Evolutionary conservation across 192 early-diverging fungal species (phyloP), one percentile per base, ranked within the genome.

Genomic region (Radiomyces spectabilis): DNA sequence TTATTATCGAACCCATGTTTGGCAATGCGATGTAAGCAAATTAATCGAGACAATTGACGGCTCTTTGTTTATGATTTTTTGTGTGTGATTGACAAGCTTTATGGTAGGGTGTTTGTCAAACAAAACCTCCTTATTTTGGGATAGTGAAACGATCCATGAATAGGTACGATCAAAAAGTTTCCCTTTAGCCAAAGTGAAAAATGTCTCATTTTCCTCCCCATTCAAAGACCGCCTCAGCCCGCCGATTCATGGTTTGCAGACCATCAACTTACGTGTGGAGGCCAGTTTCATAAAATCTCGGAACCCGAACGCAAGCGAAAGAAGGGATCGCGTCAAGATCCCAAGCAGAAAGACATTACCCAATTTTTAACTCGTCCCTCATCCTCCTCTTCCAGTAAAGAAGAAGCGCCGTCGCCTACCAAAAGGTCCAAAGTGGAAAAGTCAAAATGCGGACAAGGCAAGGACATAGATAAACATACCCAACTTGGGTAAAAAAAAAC

Each of bases 261-360:
- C n/a, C 85, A 86, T 45, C 73, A 84, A 51, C 7, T 8, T 25
- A 62, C 57, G 16, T 86, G 85, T 66, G 85, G 85, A n/a, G 85
- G 85, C 13, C 72, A 56, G 10, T 86, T 67, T 49, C 57, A 53
- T n/a, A 86, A 86, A 37, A 79, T 84, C 18, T 59, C 81, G 0
- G 72, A 65, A 26, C 83, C 84, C 21, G 68, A 72, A 10, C 47
- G n/a, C n/a, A n/a, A n/a, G n/a, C n/a, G n/a, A n/a, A n/a, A n/a
- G n/a, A n/a, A n/a, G n/a, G n/a, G n/a, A n/a, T n/a, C n/a, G n/a
- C n/a, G n/a, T n/a, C n/a, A n/a, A n/a, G n/a, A n/a, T n/a, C n/a
- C n/a, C n/a, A n/a, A n/a, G n/a, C n/a, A n/a, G n/a, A n/a, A n/a
- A n/a, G n/a, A n/a, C n/a, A n/a, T n/a, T n/a, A n/a, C n/a, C n/a